Conservation (phyloP, 2,329 filamentous ascomycete species). For the Delphinella strobiligena region DNA sequence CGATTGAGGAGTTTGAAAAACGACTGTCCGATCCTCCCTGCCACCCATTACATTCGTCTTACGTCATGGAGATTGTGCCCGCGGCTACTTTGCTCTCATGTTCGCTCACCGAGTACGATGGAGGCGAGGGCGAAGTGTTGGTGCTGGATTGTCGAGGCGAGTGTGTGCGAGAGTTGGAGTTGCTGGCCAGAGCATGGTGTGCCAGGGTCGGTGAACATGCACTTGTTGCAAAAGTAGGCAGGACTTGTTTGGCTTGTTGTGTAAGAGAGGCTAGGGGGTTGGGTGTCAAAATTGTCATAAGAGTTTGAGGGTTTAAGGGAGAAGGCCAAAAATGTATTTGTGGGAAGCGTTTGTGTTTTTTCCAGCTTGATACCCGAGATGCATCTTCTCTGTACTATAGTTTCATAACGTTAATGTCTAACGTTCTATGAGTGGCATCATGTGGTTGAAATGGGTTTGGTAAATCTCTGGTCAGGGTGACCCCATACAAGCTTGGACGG, state of each 20-base stretch:
- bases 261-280: slow-evolving; percentile 63
- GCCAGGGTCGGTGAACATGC: slow-evolving; percentile 65
- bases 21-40: slow-evolving; percentile 17
- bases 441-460: too few relatives aligned
- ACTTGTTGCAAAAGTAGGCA: slow-evolving; percentile 52
- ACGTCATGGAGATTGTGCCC: slow-evolving; percentile 24
- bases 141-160: slow-evolving; percentile 43
- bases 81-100: slow-evolving; percentile 16
- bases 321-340: too few relatives aligned
- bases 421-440: too few relatives aligned
- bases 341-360: too few relatives aligned
- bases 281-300: slow-evolving; percentile 53
- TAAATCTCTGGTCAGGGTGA: too few relatives aligned
- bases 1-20: too few relatives aligned
- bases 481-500: too few relatives aligned
- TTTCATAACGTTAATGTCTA: too few relatives aligned
- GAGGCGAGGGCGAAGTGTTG: slow-evolving; percentile 21
- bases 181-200: slow-evolving; percentile 60
- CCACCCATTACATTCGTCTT: slow-evolving; percentile 29
- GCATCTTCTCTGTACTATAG: too few relatives aligned
- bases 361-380: too few relatives aligned
- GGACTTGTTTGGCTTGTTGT: slow-evolving; percentile 62
- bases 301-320: too few relatives aligned
- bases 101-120: slow-evolving; percentile 9
- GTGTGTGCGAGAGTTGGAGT: slow-evolving; percentile 54